These are phyloP conservation scores for Ajuga reptans DNA, from an alignment of 305 asterid genomes.

Conservation along the genomic window DNA sequence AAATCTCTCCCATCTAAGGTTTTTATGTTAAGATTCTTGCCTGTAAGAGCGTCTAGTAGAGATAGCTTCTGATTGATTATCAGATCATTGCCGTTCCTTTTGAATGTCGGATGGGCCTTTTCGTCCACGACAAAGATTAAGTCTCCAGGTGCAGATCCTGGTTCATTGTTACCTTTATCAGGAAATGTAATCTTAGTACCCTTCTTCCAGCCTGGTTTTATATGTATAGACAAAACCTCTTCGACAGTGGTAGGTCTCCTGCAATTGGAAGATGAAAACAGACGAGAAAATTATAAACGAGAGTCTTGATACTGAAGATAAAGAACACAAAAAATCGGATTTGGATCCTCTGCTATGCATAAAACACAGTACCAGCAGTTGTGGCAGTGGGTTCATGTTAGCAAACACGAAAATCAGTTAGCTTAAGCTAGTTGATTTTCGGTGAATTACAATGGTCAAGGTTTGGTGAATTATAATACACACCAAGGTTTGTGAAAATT, in stretches of 20 bases:
- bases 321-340: background rate
- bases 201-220: constrained; percentile 94
- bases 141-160: constrained; percentile 71
- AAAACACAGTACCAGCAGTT: background rate
- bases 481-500: no score
- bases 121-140: constrained; percentile 76
- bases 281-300: background rate
- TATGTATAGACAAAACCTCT: constrained; percentile 66
- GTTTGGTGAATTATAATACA: no score
- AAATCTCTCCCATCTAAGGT: constrained; percentile 69
- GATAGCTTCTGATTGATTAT: constrained; percentile 54
- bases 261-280: constrained; percentile 27
- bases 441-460: no score
- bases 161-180: constrained; percentile 76
- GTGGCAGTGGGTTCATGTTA: background rate
- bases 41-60: constrained; percentile 84
- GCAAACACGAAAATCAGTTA: no score
- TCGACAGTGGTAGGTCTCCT: constrained; percentile 73
- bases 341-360: background rate
- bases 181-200: constrained; percentile 91
- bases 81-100: constrained; percentile 81
- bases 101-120: constrained; percentile 64
- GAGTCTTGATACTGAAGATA: background rate
- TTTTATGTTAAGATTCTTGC: constrained; percentile 54
- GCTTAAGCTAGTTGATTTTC: background rate